Conservation (phyloP, 2,329 filamentous ascomycete genomes). For the Diaporthe capsici region DNA sequence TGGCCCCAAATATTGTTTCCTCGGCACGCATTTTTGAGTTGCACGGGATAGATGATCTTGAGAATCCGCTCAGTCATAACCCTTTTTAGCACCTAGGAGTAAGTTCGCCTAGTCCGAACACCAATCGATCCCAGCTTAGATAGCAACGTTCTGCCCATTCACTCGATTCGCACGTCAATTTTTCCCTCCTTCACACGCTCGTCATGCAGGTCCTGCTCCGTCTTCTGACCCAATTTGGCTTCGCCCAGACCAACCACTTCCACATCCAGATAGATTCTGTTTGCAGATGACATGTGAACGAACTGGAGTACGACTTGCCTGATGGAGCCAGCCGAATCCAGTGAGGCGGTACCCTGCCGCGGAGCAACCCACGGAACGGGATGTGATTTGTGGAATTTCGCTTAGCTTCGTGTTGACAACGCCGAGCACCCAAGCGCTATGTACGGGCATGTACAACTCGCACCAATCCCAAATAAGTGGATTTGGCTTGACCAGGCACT, state of each 20-base stretch:
- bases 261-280: background rate
- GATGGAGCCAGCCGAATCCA: background rate
- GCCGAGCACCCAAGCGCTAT: background rate
- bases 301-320: background rate
- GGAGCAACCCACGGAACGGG: background rate
- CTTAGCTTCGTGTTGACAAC: constrained; percentile 22
- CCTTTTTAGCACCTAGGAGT: background rate
- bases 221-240: background rate
- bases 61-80: background rate
- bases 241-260: background rate
- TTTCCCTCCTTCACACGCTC: background rate
- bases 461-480: background rate
- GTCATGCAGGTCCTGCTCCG: background rate
- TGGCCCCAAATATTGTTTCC: background rate
- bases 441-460: background rate
- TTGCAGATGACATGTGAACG: background rate
- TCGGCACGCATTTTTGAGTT: background rate
- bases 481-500: background rate
- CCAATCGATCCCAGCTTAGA: background rate
- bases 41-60: background rate
- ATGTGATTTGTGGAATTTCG: constrained; percentile 29
- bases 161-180: background rate
- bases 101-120: background rate
- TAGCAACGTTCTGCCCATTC: background rate
- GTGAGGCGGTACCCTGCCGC: background rate